Base-by-base conservation (phyloP, 2,329 filamentous ascomycete species). In the Pseudocercospora eumusae region DNA sequence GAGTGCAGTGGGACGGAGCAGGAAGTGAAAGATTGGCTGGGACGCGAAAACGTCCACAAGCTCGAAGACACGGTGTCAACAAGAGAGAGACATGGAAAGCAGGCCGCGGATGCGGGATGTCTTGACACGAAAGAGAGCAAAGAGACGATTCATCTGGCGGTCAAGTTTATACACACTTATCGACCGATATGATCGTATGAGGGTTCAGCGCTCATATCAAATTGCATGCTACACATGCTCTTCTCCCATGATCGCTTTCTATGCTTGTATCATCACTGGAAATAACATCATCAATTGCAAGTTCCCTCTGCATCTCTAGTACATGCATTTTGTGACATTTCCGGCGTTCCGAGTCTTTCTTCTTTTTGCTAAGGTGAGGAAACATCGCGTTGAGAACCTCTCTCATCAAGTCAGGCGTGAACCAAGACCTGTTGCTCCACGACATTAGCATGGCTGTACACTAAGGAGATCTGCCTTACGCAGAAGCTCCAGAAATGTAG, bases 401-500 rank as follows among this genome's bases (percentile, higher is more conserved):
- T 28, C 52, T 40, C 27, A 54, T 18, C 28, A 54, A 36, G 23
- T 54, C 52, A 21, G 52, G 52, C 18, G 15, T 23, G n/a, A 23
- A 54, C 52, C 11, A 36, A 40, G 9, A 54, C 52, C 52, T 54
- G 21, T 21, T 13, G 18, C 11, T 23, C 31, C 52, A 40, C 20
- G 28, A 57, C 47, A 36, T 57, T 36, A 61, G 59, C 54, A 61
- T 53, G 55, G 25, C 45, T 57, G 59, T 49, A 54, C 55, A 53
- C 15, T 9, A 52, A 10, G 53, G 45, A 61, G 59, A 47, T 28
- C 31, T 7, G 42, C 66, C 49, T 71, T 80, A 81, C 67, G 74
- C 76, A 67, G 79, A 80, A 72, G 95, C 95, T 80, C 95, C 95
- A 79, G 92, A 96, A 81, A 99, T 99, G 88, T 98, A 99, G 90